Percentiles rank a stretch among this genome's conserved stretches.
These are phyloP conservation scores for Aspergillus calidoustus DNA, from an alignment of 2,329 filamentous ascomycete species.

Conservation along the genomic window DNA sequence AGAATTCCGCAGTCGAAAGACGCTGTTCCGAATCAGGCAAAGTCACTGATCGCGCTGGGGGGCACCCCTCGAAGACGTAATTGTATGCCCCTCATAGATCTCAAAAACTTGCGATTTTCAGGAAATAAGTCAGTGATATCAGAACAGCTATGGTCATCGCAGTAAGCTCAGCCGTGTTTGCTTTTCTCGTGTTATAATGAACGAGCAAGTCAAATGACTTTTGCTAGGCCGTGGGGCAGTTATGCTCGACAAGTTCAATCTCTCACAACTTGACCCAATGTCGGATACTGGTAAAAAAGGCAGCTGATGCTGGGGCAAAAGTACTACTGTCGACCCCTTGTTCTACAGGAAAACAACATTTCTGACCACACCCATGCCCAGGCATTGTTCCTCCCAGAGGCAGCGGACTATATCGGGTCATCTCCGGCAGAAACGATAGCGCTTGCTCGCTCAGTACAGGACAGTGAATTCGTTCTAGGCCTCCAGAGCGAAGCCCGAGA, in stretches of 20 bases:
- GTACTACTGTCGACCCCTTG: slow-evolving; percentile 48
- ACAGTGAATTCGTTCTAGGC: slow-evolving; percentile 75
- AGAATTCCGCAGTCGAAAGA: slow-evolving; percentile 23
- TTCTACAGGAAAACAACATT: not conserved
- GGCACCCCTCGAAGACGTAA: not conserved
- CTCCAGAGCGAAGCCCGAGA: slow-evolving; percentile 70
- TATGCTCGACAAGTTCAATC: slow-evolving; percentile 82
- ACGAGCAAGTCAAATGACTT: not conserved
- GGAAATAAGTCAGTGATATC: not conserved
- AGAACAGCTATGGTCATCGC: slow-evolving; percentile 33
- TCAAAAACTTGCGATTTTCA: not conserved
- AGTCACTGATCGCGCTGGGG: slow-evolving; percentile 22
- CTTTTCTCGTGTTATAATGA: not conserved
- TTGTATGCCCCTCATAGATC: not conserved
- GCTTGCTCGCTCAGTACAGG: slow-evolving; percentile 68
- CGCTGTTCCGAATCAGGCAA: slow-evolving; percentile 29
- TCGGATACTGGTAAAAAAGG: slow-evolving; percentile 70
- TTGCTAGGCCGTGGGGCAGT: slow-evolving; percentile 79
- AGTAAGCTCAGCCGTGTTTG: slow-evolving; percentile 21
- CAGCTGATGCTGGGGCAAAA: slow-evolving; percentile 76
- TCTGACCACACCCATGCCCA: slow-evolving; percentile 35
- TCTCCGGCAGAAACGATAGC: slow-evolving; percentile 69
- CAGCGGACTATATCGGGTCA: slow-evolving; percentile 81
- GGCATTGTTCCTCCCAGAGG: slow-evolving; percentile 90
- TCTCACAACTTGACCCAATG: slow-evolving; percentile 80